Evolutionary conservation across 2,329 filamentous ascomycete genomes (phyloP).

Genomic region (Aureobasidium sp.): DNA sequence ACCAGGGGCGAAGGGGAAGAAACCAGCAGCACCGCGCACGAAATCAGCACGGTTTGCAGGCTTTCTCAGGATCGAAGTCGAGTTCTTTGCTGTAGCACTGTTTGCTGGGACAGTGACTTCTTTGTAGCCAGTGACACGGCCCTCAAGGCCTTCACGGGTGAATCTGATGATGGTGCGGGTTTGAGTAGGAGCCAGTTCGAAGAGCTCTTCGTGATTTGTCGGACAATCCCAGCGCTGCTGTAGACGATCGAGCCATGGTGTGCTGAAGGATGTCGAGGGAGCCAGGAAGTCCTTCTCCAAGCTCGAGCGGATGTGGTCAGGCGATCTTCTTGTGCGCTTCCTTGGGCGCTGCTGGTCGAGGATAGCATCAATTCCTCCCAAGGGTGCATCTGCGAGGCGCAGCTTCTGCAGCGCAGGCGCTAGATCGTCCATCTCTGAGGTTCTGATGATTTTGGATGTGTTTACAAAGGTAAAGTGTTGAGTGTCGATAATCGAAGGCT

Average conservation of each 20-base stretch:
- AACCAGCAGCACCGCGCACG: constrained; percentile 83
- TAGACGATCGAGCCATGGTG: constrained; percentile 77
- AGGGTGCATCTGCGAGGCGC: background rate
- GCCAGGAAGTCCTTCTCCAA: constrained; percentile 74
- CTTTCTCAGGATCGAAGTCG: constrained; percentile 78
- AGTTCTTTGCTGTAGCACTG: constrained; percentile 89
- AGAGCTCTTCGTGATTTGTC: constrained; percentile 73
- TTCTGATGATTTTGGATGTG: background rate
- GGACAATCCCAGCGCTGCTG: constrained; percentile 86
- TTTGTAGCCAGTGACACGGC: constrained; percentile 83
- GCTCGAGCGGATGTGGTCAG: constrained; percentile 54
- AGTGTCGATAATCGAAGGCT: background rate
- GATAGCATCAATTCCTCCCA: constrained; percentile 46
- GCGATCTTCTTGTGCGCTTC: constrained; percentile 45
- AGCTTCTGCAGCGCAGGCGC: constrained; percentile 3
- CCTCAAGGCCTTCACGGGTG: constrained; percentile 81
- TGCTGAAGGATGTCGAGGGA: constrained; percentile 70
- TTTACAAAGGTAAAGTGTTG: background rate
- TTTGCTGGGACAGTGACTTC: constrained; percentile 87
- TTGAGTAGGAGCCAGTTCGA: constrained; percentile 81
- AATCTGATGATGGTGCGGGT: constrained; percentile 93
- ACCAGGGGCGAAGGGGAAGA: constrained; percentile 88
- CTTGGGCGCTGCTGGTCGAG: constrained; percentile 45
- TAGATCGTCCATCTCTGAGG: constrained; percentile 5
- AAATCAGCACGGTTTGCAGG: constrained; percentile 83